Evolutionary conservation across 2,329 filamentous ascomycete genomes (phyloP).

Genomic region (Emergomyces africanus): DNA sequence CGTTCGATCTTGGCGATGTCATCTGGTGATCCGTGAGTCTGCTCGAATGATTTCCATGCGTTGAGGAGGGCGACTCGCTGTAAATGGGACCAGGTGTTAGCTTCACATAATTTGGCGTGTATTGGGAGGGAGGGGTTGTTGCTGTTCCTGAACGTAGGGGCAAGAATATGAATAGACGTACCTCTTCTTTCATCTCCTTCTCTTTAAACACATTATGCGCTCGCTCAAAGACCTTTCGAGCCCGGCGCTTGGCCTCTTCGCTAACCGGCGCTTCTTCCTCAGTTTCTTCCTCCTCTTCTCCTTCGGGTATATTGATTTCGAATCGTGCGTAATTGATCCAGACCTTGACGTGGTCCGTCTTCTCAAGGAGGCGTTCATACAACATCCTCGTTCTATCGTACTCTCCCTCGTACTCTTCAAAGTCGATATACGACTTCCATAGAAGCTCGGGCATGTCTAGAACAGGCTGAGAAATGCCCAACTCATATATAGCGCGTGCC

Average conservation of each 20-base stretch:
- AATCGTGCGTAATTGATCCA: slow-evolving; percentile 99
- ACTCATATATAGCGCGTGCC: slow-evolving; percentile 79
- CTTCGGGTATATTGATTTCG: slow-evolving; percentile 84
- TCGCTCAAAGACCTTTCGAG: slow-evolving; percentile 70
- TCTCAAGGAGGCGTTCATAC: slow-evolving; percentile 82
- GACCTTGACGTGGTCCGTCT: slow-evolving; percentile 98
- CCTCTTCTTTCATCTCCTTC: slow-evolving; percentile 79
- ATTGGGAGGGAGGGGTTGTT: neutral
- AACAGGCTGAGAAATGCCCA: slow-evolving; percentile 67
- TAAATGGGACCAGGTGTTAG: slow-evolving; percentile 19
- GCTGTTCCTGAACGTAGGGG: neutral
- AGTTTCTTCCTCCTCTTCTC: slow-evolving; percentile 46
- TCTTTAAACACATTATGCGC: slow-evolving; percentile 82
- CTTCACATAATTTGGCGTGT: neutral
- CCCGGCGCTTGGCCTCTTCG: slow-evolving; percentile 70
- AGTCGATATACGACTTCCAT: slow-evolving; percentile 98
- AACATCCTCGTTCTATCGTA: slow-evolving; percentile 69
- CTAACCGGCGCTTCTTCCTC: slow-evolving; percentile 52
- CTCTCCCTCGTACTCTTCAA: slow-evolving; percentile 90
- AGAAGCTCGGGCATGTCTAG: slow-evolving; percentile 96
- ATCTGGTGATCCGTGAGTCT: slow-evolving; percentile 60
- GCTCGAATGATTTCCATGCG: slow-evolving; percentile 86
- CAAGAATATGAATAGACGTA: slow-evolving; percentile 20
- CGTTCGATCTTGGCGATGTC: slow-evolving; percentile 75
- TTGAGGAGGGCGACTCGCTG: slow-evolving; percentile 77